Percentiles rank a stretch among this genome's conserved stretches.
Evolutionary conservation across 768 basidiomycete species (phyloP).

Genomic region (Rhodosporidiobolus odoratus): DNA sequence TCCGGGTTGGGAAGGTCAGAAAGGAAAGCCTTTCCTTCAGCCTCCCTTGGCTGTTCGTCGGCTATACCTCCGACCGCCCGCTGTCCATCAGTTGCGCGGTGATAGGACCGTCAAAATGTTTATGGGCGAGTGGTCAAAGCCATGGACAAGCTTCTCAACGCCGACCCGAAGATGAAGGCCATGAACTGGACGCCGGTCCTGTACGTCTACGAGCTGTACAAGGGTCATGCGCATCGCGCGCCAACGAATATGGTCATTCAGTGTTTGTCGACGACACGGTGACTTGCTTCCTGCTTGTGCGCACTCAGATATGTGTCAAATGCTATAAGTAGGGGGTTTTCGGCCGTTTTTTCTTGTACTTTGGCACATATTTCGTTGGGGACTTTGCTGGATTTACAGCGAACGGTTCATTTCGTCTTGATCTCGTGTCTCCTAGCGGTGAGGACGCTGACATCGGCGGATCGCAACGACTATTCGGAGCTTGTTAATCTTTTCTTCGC

Average conservation of each 20-base stretch:
- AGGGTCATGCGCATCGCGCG: not conserved
- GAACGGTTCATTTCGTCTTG: not conserved
- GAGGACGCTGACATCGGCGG: no score
- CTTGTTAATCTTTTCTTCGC: not conserved
- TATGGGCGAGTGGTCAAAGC: not conserved
- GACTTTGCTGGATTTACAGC: not conserved
- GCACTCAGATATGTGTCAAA: not conserved
- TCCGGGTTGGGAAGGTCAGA: no score
- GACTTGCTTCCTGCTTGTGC: not conserved
- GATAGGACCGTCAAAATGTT: no score
- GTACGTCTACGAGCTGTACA: slow-evolving; percentile 6
- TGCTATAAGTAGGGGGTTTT: not conserved
- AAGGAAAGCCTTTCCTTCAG: no score
- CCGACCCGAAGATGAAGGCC: not conserved
- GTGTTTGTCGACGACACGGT: no score
- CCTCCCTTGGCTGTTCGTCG: no score
- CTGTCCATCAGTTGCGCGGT: no score
- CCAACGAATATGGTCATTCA: not conserved
- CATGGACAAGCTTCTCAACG: not conserved
- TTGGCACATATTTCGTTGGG: not conserved
- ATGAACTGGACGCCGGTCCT: not conserved
- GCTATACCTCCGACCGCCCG: no score
- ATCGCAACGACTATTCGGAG: not conserved
- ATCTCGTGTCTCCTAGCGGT: not conserved
- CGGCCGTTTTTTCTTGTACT: no score